Evolutionary conservation across 2,329 filamentous ascomycete genomes (phyloP).

Genomic region (Penicillium sp.): DNA sequence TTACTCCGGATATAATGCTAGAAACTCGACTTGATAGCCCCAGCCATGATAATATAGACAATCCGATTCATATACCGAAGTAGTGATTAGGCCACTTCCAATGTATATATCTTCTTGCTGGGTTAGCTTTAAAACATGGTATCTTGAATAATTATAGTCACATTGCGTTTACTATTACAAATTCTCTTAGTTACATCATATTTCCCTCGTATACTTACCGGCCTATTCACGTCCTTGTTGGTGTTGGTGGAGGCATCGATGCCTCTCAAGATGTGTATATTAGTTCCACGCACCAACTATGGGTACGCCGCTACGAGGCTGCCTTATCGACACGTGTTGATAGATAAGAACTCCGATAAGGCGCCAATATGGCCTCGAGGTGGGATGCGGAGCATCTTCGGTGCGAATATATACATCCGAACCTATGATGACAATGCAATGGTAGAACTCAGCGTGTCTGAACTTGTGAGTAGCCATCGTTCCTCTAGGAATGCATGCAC

Average conservation of each 20-base stretch:
- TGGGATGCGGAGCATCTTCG: background rate
- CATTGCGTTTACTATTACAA: background rate
- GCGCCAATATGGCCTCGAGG: background rate
- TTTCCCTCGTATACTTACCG: background rate
- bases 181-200: background rate
- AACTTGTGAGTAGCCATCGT: background rate
- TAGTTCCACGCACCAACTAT: background rate
- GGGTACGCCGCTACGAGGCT: background rate
- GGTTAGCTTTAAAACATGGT: background rate
- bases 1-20: background rate
- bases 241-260: background rate
- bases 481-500: background rate
- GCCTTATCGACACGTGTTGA: slow-evolving; percentile 1
- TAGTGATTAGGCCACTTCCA: background rate
- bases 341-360: background rate
- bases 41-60: background rate
- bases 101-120: background rate
- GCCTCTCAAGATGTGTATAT: background rate
- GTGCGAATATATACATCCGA: background rate
- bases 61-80: background rate
- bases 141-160: background rate
- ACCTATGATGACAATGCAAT: background rate
- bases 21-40: background rate
- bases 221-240: background rate
- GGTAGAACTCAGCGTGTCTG: background rate